A percentile compares a stretch with the other conserved stretches of the same genome.
phyloP scores from a whole-genome alignment of 2,329 filamentous ascomycete species.

The Immersiporthe knoxdaviesiana region DNA sequence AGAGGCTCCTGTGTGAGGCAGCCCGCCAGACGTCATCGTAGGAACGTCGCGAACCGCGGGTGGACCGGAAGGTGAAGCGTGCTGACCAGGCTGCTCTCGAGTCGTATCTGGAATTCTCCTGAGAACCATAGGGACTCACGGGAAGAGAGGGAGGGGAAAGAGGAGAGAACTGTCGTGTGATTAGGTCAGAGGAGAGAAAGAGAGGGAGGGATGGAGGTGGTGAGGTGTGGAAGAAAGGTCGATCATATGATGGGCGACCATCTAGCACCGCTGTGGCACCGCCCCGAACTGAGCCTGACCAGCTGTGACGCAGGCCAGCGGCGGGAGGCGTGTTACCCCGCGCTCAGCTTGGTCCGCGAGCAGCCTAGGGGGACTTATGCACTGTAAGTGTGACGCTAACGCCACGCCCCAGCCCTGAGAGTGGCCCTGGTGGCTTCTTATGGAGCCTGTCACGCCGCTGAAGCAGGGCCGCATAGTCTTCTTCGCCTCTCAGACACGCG shows the following conservation, averaged over 20 bases:
- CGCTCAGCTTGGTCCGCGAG: not conserved
- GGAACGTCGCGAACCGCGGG: constrained; percentile 4
- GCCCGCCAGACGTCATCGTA: constrained; percentile 40
- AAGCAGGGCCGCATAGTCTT: not conserved
- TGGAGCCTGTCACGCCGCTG: not conserved
- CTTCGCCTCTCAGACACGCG: constrained; percentile 10
- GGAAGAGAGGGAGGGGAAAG: not conserved
- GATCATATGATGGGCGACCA: constrained; percentile 17
- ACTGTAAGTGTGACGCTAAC: not conserved
- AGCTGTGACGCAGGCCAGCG: not conserved
- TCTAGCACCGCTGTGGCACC: constrained; percentile 8
- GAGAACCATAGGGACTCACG: constrained; percentile 10
- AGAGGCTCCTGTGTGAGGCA: constrained; percentile 17
- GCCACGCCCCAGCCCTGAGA: constrained; percentile 1
- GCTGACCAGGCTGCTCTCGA: not conserved
- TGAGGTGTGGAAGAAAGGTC: constrained; percentile 6
- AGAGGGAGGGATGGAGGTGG: not conserved
- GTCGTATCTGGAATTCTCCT: constrained; percentile 8
- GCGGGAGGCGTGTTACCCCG: constrained; percentile 13
- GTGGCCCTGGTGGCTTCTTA: not conserved
- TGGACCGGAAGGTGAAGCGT: not conserved
- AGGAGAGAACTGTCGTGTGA: not conserved
- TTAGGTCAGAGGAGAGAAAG: not conserved
- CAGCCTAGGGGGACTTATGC: not conserved
- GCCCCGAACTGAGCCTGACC: not conserved